Base-by-base conservation (phyloP, 2,329 filamentous ascomycete species). In the Fusarium veterinarium region DNA sequence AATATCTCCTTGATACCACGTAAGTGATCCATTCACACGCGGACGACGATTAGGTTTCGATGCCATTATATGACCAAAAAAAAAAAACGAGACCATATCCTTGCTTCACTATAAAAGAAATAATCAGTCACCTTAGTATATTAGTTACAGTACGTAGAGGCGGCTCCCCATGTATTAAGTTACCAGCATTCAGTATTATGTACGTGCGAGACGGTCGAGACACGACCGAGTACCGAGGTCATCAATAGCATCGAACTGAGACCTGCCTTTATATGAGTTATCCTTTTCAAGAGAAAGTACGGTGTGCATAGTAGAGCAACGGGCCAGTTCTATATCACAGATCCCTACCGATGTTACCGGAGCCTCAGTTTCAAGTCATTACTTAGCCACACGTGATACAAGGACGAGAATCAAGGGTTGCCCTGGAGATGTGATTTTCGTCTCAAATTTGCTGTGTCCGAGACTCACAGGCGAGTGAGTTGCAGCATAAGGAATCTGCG, bases 1-100 rank as follows among this genome's bases (percentile, higher is more conserved):
- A 64, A 69, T 48, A 69, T 64, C 49, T 64, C 46, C n/a, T 40
- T 25, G 44, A 69, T 64, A 69, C 46, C 51, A 72, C 46, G 17
- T 59, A 58, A 61, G 56, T 38, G 41, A 64, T 28, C 37, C 52
- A 60, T 49, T 35, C 30, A 52, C 19, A 28, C 19, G 41, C 23
- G 25, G 55, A 49, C 23, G 8, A 57, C 23, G 55, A 57, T 57
- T 57, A 48, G 41, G 41, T 57, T 57, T 49, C 25, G 41, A 57
- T 57, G 19, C 19, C 19, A 37, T 57, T 28, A n/a, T 31, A 37
- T 51, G 35, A 53, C n/a, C 42, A 25, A 25, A 25, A 20, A 30
- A 42, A n/a, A 64, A 46, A 45, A 16, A 48, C n/a, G 40, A 25
- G 14, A 41, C 23, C 10, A 38, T 37, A 31, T 28, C 19, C 23